Conservation (phyloP, 345 rosid genomes). For the Aquilaria yunnanensis region DNA sequence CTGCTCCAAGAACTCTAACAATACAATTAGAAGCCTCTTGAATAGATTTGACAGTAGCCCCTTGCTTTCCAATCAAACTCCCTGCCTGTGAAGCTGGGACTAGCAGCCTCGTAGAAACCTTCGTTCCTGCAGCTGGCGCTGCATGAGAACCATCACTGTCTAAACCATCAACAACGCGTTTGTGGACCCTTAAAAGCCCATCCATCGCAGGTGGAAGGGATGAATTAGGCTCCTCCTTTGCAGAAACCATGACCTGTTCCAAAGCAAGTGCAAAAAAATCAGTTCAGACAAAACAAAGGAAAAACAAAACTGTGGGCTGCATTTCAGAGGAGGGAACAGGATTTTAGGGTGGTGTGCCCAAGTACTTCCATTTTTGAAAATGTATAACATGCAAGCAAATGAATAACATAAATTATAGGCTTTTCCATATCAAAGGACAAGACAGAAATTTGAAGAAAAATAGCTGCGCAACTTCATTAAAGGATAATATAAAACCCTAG, state of each 20-base stretch:
- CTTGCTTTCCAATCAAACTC: conserved; percentile 37
- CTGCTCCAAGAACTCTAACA: conserved; percentile 32
- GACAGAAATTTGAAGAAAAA: no score
- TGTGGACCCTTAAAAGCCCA: conserved; percentile 34
- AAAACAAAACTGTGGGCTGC: no score
- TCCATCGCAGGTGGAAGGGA: conserved; percentile 35
- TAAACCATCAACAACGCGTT: conserved; percentile 24
- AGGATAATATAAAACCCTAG: no score
- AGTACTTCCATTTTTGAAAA: no score
- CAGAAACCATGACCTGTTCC: conserved; percentile 34
- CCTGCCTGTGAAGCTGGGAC: conserved; percentile 35
- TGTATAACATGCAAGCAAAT: no score
- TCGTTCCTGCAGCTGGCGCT: conserved; percentile 8
- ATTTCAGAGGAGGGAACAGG: no score
- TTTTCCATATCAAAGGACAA: no score
- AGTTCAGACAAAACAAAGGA: not conserved
- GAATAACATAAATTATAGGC: no score
- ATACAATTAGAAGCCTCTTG: conserved; percentile 29
- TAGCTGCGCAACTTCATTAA: no score
- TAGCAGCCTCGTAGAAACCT: conserved; percentile 32
- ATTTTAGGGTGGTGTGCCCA: no score
- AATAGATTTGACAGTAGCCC: conserved; percentile 37
- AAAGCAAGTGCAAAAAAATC: not conserved
- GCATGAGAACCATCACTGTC: conserved; percentile 22
- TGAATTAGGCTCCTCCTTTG: conserved; percentile 36